Base-by-base conservation (phyloP, 352 stramenopile species). In the Globisporangium splendens region DNA sequence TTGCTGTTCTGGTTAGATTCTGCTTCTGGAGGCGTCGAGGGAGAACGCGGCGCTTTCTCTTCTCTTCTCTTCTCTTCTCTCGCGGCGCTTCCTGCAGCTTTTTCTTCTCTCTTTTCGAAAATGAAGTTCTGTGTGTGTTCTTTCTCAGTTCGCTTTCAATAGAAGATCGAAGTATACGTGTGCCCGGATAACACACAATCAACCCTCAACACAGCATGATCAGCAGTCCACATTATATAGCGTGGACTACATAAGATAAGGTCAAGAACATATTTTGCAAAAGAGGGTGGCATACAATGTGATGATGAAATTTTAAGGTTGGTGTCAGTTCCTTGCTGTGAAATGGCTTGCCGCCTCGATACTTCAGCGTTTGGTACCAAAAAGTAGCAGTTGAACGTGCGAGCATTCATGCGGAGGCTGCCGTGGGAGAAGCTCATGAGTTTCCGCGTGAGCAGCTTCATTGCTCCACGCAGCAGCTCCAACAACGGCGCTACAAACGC, bases 341-440 rank as follows among this genome's bases (percentile, higher is more conserved):
- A 44, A 44, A 44, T 44, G n/a, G 12, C 17, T n/a, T n/a, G n/a
- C n/a, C n/a, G n/a, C n/a, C n/a, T 18, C n/a, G 39, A 44, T 44
- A 35, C 28, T 35, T 35, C 10, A 11, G 5, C 24, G 38, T 43
- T 8, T 43, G 39, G n/a, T 44, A 44, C 39, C n/a, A 5, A n/a
- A 15, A 31, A 22, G 13, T 12, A 24, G 21, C 8, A 35, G 28
- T 35, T 35, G 5, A 35, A 35, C 28, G 28, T 8, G 21, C 24
- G 8, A 22, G 22, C 24, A 12, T 42, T 8, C 8, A 61, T 78
- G 46, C 51, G 48, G 8, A 44, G 39, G 24, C 49, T 69, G 15
- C 49, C 57, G 24, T 63, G 57, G 35, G 67, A 62, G 5, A 58
- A 57, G 28, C 72, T 82, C 51, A 84, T 82, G 75, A 70, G 62